Evolutionary conservation across 352 stramenopile genomes (phyloP).

Genomic region (Pythium oligandrum): DNA sequence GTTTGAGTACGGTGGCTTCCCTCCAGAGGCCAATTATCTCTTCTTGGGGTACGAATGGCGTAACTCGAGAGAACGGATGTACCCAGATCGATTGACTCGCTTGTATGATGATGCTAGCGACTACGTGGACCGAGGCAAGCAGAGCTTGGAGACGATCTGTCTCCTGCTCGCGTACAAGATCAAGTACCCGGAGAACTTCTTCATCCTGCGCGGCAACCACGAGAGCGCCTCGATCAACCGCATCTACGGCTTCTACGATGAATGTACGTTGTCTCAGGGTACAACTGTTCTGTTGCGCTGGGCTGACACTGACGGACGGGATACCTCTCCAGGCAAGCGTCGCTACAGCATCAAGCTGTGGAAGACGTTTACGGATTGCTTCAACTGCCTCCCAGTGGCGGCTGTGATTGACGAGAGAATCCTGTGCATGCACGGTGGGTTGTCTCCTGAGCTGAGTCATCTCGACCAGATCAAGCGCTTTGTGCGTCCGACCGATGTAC

Average conservation of each 20-base stretch:
- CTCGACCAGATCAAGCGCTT: conserved; percentile 95
- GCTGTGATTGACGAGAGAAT: conserved; percentile 99
- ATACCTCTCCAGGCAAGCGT: conserved; percentile 55
- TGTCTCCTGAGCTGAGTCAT: conserved; percentile 94
- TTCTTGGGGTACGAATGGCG: conserved; percentile 31
- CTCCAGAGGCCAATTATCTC: conserved; percentile 47
- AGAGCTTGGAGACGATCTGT: conserved; percentile 82
- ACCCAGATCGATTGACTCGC: no score
- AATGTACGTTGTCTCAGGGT: conserved; percentile 26
- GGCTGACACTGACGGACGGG: no score
- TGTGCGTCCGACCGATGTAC: conserved; percentile 87
- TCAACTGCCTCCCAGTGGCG: conserved; percentile 90
- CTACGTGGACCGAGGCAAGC: conserved; percentile 87
- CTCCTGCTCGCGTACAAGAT: conserved; percentile 85
- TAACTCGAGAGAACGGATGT: neutral
- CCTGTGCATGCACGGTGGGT: conserved; percentile 98
- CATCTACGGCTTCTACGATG: conserved; percentile 83
- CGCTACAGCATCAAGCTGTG: conserved; percentile 97
- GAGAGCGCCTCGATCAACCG: conserved; percentile 79
- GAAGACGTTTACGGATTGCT: conserved; percentile 95
- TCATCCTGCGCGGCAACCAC: conserved; percentile 81
- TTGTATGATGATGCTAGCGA: conserved; percentile 23
- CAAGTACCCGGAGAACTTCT: conserved; percentile 83
- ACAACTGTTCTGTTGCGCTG: no score
- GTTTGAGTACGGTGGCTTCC: conserved; percentile 86